A percentile compares a stretch with the other conserved stretches of the same genome.
Evolutionary conservation across 1,284 basidiomycete species (phyloP).

Genomic region (Sanghuangporus weigelae): DNA sequence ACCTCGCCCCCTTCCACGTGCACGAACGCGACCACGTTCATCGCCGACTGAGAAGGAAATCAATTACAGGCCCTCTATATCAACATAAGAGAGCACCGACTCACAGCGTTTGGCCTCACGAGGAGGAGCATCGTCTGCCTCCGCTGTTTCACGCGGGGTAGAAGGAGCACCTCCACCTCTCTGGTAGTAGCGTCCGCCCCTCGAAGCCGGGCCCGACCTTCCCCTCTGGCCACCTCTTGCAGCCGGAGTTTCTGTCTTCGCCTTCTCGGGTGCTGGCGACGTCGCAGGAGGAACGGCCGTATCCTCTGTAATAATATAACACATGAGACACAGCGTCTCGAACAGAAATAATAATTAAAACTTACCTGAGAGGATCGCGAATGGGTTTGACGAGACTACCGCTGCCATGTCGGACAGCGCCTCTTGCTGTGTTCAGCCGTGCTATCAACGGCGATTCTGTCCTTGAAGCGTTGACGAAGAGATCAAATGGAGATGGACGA

Average conservation of each 20-base stretch:
- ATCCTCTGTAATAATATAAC: conserved; percentile 39
- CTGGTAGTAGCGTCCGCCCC: conserved; percentile 68
- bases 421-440: conserved; percentile 31
- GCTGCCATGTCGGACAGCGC: conserved; percentile 70
- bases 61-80: neutral
- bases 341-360: conserved; percentile 19
- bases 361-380: conserved; percentile 72
- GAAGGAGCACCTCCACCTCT: conserved; percentile 44
- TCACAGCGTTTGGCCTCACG: conserved; percentile 14
- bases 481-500: neutral
- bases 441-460: neutral
- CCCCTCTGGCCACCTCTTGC: conserved; percentile 38
- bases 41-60: conserved; percentile 29
- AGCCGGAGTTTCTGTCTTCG: conserved; percentile 11
- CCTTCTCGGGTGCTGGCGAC: neutral
- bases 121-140: conserved; percentile 29
- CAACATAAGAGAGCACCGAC: neutral
- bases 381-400: conserved; percentile 81
- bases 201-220: conserved; percentile 59
- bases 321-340: conserved; percentile 18
- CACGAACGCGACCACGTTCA: conserved; percentile 35
- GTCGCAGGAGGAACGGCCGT: conserved; percentile 39
- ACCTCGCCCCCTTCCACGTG: conserved; percentile 37
- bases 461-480: neutral
- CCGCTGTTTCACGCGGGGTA: conserved; percentile 28